phyloP scores from a whole-genome alignment of 2,329 filamentous ascomycete genomes.

The Fusarium scirpi region DNA sequence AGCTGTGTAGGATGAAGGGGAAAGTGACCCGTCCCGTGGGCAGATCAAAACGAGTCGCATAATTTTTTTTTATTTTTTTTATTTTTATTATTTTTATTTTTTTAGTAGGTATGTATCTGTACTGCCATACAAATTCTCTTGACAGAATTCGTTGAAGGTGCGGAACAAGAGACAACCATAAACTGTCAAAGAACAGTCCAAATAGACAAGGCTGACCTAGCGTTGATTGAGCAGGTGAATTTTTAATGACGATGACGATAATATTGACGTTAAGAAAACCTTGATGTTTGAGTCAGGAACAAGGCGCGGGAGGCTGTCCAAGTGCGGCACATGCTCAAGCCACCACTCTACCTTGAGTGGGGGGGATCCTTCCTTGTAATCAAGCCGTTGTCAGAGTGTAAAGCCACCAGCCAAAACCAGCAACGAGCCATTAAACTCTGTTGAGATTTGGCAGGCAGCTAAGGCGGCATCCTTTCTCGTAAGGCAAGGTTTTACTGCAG shows the following conservation, averaged over 20 bases:
- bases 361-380: conserved; percentile 30
- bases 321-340: conserved; percentile 38
- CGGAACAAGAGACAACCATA: neutral
- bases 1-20: conserved; percentile 9
- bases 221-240: neutral
- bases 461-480: conserved; percentile 13
- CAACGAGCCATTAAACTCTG: conserved; percentile 21
- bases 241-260: conserved; percentile 13
- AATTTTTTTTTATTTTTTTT: neutral
- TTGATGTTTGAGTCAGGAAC: conserved; percentile 39
- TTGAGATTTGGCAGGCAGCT: conserved; percentile 34
- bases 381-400: conserved; percentile 31
- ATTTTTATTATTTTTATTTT: no score
- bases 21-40: conserved; percentile 2
- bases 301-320: conserved; percentile 34
- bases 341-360: conserved; percentile 24
- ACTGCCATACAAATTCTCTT: neutral
- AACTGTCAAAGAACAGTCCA: neutral
- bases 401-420: conserved; percentile 30
- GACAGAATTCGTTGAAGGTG: neutral
- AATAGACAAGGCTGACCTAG: conserved; percentile 13
- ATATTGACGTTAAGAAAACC: conserved; percentile 16
- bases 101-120: neutral
- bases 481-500: conserved; percentile 9
- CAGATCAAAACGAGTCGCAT: neutral